Percentiles rank a stretch among this genome's conserved stretches.
Evolutionary conservation across 345 rosid genomes (phyloP).

Genomic region (Luvunga scandens): DNA sequence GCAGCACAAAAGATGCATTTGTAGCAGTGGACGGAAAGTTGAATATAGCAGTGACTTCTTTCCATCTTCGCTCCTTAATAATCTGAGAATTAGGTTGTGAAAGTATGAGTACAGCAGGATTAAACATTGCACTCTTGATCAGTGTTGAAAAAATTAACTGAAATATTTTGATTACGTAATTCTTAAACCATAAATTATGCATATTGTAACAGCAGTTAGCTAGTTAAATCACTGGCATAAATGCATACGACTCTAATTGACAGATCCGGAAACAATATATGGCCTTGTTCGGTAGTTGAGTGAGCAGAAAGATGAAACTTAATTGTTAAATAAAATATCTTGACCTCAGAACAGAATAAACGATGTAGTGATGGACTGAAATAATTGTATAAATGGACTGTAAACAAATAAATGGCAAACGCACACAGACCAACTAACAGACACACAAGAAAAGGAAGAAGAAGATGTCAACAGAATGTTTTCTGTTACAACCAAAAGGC

Average conservation of each 20-base stretch:
- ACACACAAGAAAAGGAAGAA: background rate
- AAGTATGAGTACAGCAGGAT: slow-evolving; percentile 1
- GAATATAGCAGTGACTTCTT: slow-evolving; percentile 92
- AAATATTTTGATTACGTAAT: background rate
- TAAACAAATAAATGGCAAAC: background rate
- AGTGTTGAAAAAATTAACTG: background rate
- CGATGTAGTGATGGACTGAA: background rate
- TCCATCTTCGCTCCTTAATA: slow-evolving; percentile 85
- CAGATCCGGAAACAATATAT: background rate
- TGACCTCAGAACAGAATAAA: background rate
- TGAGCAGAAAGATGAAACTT: background rate
- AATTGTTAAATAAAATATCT: background rate
- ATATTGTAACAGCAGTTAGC: background rate
- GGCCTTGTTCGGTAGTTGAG: background rate
- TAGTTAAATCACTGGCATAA: background rate
- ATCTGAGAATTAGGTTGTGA: slow-evolving; percentile 41
- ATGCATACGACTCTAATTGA: background rate
- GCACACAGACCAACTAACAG: too few relatives aligned
- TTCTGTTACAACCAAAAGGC: background rate
- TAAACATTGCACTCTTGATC: background rate
- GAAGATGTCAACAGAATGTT: background rate
- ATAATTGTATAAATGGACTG: background rate
- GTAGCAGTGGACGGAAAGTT: slow-evolving; percentile 97
- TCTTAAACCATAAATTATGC: background rate
- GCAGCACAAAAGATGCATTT: slow-evolving; percentile 89